These are phyloP conservation scores for Crithidia expoeki DNA, from an alignment of 208 protist species.

Conservation along the genomic window DNA sequence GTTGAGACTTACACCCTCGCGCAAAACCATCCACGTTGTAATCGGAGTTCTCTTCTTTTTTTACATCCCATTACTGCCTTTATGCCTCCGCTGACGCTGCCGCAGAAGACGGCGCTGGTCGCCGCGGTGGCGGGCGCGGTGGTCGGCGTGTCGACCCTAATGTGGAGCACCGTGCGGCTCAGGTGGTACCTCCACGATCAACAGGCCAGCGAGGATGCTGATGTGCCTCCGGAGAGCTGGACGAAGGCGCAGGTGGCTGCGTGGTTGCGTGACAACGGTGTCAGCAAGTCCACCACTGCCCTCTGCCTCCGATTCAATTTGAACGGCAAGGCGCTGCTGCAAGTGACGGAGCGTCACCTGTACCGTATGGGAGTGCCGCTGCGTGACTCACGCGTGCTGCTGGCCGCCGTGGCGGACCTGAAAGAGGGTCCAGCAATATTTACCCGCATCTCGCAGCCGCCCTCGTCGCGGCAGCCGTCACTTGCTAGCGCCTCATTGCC, in stretches of 20 bases:
- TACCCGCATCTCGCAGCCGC: slow-evolving; percentile 6
- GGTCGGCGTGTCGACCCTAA: slow-evolving; percentile 8
- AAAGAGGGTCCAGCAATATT: slow-evolving; percentile 22
- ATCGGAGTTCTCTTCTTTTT: too few relatives aligned
- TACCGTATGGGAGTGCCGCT: slow-evolving; percentile 46
- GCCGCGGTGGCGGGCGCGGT: slow-evolving; percentile 14
- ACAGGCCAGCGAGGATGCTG: not conserved
- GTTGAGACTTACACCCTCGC: too few relatives aligned
- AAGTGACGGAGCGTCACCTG: slow-evolving; percentile 44
- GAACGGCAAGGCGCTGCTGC: slow-evolving; percentile 46
- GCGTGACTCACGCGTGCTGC: slow-evolving; percentile 47
- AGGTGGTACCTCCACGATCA: not conserved
- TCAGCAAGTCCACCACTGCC: slow-evolving; percentile 28
- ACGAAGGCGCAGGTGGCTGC: slow-evolving; percentile 40
- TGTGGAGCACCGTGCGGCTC: slow-evolving; percentile 18
- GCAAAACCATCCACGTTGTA: too few relatives aligned
- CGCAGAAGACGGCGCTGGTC: slow-evolving; percentile 6
- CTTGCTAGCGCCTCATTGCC: slow-evolving; percentile 3
- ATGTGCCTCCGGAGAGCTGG: slow-evolving; percentile 16
- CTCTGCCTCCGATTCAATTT: slow-evolving; percentile 40
- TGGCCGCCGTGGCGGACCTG: slow-evolving; percentile 41
- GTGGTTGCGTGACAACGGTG: slow-evolving; percentile 57
- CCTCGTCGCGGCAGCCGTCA: slow-evolving; percentile 12
- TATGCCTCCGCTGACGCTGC: slow-evolving; percentile 2
- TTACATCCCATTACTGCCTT: not conserved